Conservation (phyloP, 2,329 filamentous ascomycete species). For the Ustulina deusta region DNA sequence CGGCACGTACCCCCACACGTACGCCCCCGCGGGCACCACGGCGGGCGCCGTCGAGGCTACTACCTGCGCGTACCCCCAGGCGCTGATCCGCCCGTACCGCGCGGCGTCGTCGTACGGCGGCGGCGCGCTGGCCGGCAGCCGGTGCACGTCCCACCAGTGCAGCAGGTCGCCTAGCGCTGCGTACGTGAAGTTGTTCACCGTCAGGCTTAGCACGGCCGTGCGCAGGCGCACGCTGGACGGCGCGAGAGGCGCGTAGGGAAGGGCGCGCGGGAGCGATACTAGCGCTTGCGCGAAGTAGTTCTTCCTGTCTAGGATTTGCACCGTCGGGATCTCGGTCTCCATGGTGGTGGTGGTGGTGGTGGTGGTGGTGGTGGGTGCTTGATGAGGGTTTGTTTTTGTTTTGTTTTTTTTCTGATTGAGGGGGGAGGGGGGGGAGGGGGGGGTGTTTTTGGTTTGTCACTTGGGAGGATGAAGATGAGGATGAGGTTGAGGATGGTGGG, state of each 20-base stretch:
- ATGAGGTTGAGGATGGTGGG: not conserved
- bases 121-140: constrained; percentile 52
- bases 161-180: constrained; percentile 48
- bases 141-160: constrained; percentile 59
- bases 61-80: constrained; percentile 62
- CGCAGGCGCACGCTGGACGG: constrained; percentile 50
- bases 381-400: not conserved
- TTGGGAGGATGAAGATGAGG: no score
- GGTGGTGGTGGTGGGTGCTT: not conserved
- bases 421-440: not conserved
- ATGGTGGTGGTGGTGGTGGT: constrained; percentile 35
- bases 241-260: constrained; percentile 45
- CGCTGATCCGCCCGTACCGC: constrained; percentile 60
- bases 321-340: constrained; percentile 45
- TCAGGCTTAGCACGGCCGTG: constrained; percentile 49
- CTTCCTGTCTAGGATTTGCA: constrained; percentile 51
- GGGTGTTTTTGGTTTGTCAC: no score
- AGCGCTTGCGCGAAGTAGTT: constrained; percentile 49
- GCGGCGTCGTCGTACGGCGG: constrained; percentile 52
- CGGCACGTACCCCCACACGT: constrained; percentile 60
- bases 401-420: not conserved
- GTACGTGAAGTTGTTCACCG: constrained; percentile 54
- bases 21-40: constrained; percentile 50
- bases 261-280: constrained; percentile 43
- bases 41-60: constrained; percentile 55